These are phyloP conservation scores for sorghum (Sorghum bicolor) DNA, from an alignment of 176 grass and related monocot genomes.

Conservation along the genomic window Sorghum_bicolor_NCBIv3 NC_012875.2:3962001-3962500, in stretches of 20 bases:
- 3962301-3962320: too few relatives aligned
- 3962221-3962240: neutral
- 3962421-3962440: too few relatives aligned
- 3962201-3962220: neutral
- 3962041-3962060: neutral
- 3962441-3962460: too few relatives aligned
- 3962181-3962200: neutral
- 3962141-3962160: neutral
- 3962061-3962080: neutral
- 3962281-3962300: neutral
- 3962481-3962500: neutral
- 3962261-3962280: neutral
- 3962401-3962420: too few relatives aligned
- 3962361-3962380: too few relatives aligned
- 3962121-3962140: too few relatives aligned
- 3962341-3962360: too few relatives aligned
- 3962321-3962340: too few relatives aligned
- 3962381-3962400: too few relatives aligned
- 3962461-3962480: neutral
- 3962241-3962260: neutral
- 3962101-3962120: too few relatives aligned
- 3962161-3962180: neutral
- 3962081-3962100: neutral
- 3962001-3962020: neutral
- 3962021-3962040: neutral